phyloP scores from a whole-genome alignment of 805 yeast species.

The Kluyveromyces dobzhanskii region DNA sequence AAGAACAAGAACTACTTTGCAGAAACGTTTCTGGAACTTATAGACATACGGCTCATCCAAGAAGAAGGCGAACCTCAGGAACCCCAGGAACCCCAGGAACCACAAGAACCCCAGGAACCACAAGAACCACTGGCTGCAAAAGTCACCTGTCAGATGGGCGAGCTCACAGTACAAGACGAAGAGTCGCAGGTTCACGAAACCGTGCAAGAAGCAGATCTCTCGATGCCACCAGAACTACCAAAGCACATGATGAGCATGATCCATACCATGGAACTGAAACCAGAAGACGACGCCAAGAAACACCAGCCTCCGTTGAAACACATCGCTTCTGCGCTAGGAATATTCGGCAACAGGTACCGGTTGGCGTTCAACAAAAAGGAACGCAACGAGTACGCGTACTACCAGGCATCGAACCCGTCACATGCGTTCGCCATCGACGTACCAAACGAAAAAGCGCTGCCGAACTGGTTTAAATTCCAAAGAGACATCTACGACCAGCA shows the following conservation, averaged over 20 bases:
- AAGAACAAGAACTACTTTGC: slow-evolving; percentile 68
- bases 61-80: slow-evolving; percentile 11
- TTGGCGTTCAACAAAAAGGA: slow-evolving; percentile 26
- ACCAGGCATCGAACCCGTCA: slow-evolving; percentile 32
- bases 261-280: slow-evolving; percentile 15
- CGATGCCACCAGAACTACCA: slow-evolving; percentile 23
- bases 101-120: background rate
- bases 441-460: slow-evolving; percentile 59
- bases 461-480: slow-evolving; percentile 64
- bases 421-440: slow-evolving; percentile 34
- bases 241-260: slow-evolving; percentile 18
- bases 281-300: slow-evolving; percentile 8
- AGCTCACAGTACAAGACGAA: background rate
- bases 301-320: slow-evolving; percentile 1
- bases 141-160: background rate
- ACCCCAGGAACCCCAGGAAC: background rate
- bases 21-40: slow-evolving; percentile 73
- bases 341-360: slow-evolving; percentile 27
- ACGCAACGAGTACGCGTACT: slow-evolving; percentile 29
- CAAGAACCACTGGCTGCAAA: background rate
- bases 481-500: slow-evolving; percentile 58
- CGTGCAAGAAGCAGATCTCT: slow-evolving; percentile 23
- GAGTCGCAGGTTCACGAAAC: background rate
- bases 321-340: slow-evolving; percentile 20
- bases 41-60: slow-evolving; percentile 35